A percentile compares a stretch with the other conserved stretches of the same genome.
These are phyloP conservation scores for Sugiyamaella lignohabitans DNA, from an alignment of 805 yeast species.

Conservation along the genomic window DNA sequence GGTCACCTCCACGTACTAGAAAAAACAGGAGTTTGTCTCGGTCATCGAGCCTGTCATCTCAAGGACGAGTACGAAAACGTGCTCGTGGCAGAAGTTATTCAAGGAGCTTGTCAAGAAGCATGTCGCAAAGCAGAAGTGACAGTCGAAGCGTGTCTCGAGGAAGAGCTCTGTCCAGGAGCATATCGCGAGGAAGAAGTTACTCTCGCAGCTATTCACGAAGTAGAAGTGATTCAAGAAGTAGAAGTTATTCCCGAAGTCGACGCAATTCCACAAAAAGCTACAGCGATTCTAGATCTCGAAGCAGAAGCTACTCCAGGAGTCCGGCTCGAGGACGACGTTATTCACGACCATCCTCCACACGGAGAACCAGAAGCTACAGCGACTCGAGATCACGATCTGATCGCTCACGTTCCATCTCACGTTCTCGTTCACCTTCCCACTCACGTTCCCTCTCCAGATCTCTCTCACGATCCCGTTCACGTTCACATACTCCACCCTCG, in stretches of 20 bases:
- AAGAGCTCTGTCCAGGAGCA: neutral
- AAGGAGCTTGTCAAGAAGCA: neutral
- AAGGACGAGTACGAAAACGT: no score
- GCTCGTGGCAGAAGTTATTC: conserved; percentile 1
- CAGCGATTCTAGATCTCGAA: conserved; percentile 9
- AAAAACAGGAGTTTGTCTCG: no score
- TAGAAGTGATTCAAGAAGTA: conserved; percentile 3
- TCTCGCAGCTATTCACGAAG: conserved; percentile 1
- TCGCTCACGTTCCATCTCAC: neutral
- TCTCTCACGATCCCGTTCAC: conserved; percentile 20
- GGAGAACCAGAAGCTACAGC: conserved; percentile 1
- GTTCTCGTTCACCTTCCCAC: no score
- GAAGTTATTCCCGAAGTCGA: conserved; percentile 5
- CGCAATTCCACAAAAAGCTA: conserved; percentile 12
- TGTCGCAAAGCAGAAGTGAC: neutral
- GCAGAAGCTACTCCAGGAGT: conserved; percentile 20
- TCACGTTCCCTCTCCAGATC: conserved; percentile 10
- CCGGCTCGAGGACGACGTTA: conserved; percentile 4
- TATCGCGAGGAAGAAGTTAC: neutral
- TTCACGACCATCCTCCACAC: conserved; percentile 3
- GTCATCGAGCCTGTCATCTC: no score
- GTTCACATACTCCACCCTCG: neutral
- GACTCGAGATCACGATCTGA: conserved; percentile 2
- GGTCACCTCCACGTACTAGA: no score
- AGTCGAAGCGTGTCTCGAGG: neutral